A percentile compares a stretch with the other conserved stretches of the same genome.
Conservation (phyloP, 129 eudicot species). For the Flaveria trinervia region DNA sequence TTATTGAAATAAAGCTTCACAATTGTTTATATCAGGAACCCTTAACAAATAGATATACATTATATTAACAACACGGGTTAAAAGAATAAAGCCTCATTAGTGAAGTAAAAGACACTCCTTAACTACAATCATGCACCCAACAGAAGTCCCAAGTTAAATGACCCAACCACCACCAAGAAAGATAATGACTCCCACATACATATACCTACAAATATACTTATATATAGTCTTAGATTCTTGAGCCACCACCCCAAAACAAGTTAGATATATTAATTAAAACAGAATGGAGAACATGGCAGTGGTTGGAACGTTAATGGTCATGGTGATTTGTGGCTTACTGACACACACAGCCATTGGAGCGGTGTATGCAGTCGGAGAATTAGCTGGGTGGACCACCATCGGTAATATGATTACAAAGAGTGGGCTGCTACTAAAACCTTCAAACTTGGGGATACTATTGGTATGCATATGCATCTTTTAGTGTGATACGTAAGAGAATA, state of each 20-base stretch:
- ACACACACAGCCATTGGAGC: constrained; percentile 41
- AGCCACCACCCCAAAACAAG: constrained; percentile 15
- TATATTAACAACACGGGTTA: background rate
- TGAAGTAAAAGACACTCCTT: constrained; percentile 15
- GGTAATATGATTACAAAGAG: constrained; percentile 71
- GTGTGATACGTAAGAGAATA: background rate
- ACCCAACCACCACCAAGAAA: constrained; percentile 37
- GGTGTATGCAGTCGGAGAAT: constrained; percentile 78
- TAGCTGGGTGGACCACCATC: constrained; percentile 89
- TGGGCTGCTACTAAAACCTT: constrained; percentile 84
- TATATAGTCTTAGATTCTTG: constrained; percentile 27
- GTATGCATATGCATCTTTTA: constrained; percentile 37
- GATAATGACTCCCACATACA: constrained; percentile 31
- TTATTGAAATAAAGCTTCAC: background rate
- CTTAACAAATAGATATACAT: background rate
- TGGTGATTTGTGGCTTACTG: constrained; percentile 29
- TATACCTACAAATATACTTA: constrained; percentile 6
- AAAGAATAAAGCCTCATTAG: background rate
- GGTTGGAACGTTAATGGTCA: constrained; percentile 28
- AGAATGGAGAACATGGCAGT: constrained; percentile 31
- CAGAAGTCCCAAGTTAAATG: constrained; percentile 26
- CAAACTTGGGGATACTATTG: constrained; percentile 64
- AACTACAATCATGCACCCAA: background rate
- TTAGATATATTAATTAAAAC: background rate
- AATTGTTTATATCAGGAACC: background rate